Percentiles rank a stretch among this genome's conserved stretches.
Evolutionary conservation across 371 early-diverging fungal species (phyloP).

Genomic region (Encephalitozoon cuniculi): DNA sequence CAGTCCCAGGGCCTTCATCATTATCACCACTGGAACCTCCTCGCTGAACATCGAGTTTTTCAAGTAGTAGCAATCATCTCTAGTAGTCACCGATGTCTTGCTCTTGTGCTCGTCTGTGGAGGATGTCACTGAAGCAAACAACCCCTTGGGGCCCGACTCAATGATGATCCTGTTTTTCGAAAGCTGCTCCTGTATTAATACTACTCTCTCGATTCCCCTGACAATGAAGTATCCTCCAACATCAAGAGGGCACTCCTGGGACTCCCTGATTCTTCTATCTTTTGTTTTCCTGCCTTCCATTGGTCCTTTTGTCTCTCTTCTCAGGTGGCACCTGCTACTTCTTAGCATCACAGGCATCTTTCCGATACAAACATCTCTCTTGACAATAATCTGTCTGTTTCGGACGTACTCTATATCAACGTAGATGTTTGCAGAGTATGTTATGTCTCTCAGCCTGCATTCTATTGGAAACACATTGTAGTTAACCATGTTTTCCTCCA

Average conservation of each 20-base stretch:
- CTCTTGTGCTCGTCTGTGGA: constrained; percentile 92
- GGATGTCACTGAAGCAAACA: constrained; percentile 72
- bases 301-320: background rate
- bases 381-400: constrained; percentile 72
- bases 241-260: constrained; percentile 90
- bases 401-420: constrained; percentile 93
- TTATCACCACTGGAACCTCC: constrained; percentile 72
- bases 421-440: constrained; percentile 83
- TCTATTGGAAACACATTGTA: constrained; percentile 79
- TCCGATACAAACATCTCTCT: constrained; percentile 79
- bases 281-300: constrained; percentile 65
- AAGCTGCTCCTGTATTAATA: constrained; percentile 97
- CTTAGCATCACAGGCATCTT: constrained; percentile 97
- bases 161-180: constrained; percentile 99
- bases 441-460: constrained; percentile 92
- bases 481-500: constrained; percentile 64
- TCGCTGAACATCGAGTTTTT: constrained; percentile 82
- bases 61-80: constrained; percentile 69
- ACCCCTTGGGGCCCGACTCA: constrained; percentile 77
- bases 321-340: constrained; percentile 70
- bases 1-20: constrained; percentile 67
- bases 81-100: constrained; percentile 77
- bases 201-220: constrained; percentile 93
- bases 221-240: constrained; percentile 98
- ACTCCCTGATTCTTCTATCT: constrained; percentile 68